A percentile compares a stretch with the other conserved stretches of the same genome.
Conservation (phyloP, 768 basidiomycete species). For the Tylopilus rubrobrunneus region DNA sequence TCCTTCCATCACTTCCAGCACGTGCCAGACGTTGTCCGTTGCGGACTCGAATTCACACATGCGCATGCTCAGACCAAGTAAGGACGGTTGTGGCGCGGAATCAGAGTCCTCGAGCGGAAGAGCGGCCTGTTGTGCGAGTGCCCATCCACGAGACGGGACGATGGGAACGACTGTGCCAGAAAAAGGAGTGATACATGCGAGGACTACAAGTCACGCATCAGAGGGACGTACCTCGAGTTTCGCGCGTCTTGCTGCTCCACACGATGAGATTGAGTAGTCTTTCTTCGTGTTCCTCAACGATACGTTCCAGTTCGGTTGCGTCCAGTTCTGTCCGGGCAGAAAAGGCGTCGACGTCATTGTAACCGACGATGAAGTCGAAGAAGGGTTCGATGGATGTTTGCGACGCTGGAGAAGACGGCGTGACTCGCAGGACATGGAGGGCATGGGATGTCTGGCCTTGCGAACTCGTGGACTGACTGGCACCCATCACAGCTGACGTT, state of each 20-base stretch:
- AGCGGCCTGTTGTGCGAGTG: conserved; percentile 39
- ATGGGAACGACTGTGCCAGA: conserved; percentile 68
- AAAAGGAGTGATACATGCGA: background rate
- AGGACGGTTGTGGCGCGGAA: conserved; percentile 64
- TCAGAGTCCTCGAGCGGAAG: conserved; percentile 39
- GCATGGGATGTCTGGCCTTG: conserved; percentile 41
- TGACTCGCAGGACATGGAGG: conserved; percentile 86
- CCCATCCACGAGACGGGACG: conserved; percentile 83
- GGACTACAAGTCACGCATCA: background rate
- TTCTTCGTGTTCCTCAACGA: conserved; percentile 81
- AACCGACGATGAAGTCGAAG: conserved; percentile 96
- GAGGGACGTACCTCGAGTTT: conserved; percentile 55
- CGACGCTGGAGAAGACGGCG: conserved; percentile 84
- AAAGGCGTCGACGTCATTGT: conserved; percentile 60
- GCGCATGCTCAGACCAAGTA: conserved; percentile 92
- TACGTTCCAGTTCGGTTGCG: conserved; percentile 66
- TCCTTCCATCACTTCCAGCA: conserved; percentile 93
- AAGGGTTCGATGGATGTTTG: conserved; percentile 83
- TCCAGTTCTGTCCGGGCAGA: conserved; percentile 53
- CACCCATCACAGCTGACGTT: conserved; percentile 50
- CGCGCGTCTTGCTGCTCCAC: conserved; percentile 78
- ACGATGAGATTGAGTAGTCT: conserved; percentile 65
- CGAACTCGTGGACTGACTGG: conserved; percentile 62
- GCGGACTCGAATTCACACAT: conserved; percentile 88
- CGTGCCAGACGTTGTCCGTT: conserved; percentile 95